These are phyloP conservation scores for Colletotrichum somersetense DNA, from an alignment of 2,329 filamentous ascomycete genomes.

Conservation along the genomic window DNA sequence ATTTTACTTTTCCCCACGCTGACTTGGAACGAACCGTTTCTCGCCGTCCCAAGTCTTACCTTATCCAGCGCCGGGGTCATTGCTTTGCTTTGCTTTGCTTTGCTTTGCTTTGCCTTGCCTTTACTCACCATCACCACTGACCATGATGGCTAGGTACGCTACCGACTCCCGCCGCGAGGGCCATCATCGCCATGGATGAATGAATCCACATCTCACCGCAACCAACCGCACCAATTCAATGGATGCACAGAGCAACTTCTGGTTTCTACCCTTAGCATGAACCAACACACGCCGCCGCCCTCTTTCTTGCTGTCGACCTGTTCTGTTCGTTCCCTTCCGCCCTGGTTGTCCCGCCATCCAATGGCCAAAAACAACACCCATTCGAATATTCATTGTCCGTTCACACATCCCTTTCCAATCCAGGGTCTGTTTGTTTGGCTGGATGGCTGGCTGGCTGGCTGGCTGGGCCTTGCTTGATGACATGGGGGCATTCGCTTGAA, in stretches of 20 bases:
- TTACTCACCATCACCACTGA: constrained; percentile 8
- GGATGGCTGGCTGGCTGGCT: not conserved
- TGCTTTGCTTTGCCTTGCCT: not conserved
- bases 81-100: constrained; percentile 4
- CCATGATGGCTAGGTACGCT: not conserved
- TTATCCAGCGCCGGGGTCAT: constrained; percentile 28
- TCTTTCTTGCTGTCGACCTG: not conserved
- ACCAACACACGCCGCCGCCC: constrained; percentile 19
- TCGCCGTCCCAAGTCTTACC: constrained; percentile 40
- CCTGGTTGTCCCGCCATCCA: constrained; percentile 14
- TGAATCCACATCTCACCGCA: not conserved
- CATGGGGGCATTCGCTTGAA: constrained; percentile 15
- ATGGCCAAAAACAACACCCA: not conserved
- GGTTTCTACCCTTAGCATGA: constrained; percentile 16
- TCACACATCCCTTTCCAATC: constrained; percentile 9
- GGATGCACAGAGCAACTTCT: constrained; percentile 24
- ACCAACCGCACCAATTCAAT: not conserved
- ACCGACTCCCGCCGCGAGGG: not conserved
- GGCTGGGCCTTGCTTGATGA: not conserved
- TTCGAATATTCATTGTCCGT: not conserved
- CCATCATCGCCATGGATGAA: constrained; percentile 11
- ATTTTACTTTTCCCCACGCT: constrained; percentile 38
- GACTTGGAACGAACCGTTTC: constrained; percentile 42
- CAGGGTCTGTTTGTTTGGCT: not conserved
- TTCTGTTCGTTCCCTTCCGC: not conserved